These are phyloP conservation scores for Gaertneriomyces sp. DNA, from an alignment of 192 early-diverging fungal species.

Conservation along the genomic window DNA sequence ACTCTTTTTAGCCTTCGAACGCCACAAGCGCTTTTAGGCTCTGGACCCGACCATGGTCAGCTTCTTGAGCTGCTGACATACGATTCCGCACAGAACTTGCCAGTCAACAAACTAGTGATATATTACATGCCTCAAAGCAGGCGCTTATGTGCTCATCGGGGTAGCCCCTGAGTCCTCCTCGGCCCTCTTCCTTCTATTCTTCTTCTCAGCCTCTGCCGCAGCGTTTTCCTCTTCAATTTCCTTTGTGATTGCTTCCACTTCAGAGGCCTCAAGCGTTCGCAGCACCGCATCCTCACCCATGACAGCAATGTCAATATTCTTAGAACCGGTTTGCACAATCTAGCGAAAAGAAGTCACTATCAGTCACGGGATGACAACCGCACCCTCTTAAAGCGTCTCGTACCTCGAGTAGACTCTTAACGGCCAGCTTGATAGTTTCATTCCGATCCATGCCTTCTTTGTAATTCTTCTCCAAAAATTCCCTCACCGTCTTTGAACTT, in stretches of 20 bases:
- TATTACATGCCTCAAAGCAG: no score
- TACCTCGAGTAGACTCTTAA: conserved; percentile 88
- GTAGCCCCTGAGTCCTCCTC: not conserved
- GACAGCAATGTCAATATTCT: conserved; percentile 97
- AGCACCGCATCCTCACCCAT: conserved; percentile 75
- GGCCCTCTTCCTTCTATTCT: conserved; percentile 29
- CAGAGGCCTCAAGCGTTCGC: conserved; percentile 64
- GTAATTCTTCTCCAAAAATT: conserved; percentile 98
- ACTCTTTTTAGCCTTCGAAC: no score
- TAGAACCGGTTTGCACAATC: conserved; percentile 98
- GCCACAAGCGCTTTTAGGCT: no score
- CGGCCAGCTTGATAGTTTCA: conserved; percentile 84
- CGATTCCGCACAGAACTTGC: no score
- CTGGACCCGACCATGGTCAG: no score
- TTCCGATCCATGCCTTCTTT: conserved; percentile 75
- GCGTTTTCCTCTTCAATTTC: conserved; percentile 89
- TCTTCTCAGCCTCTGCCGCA: conserved; percentile 61
- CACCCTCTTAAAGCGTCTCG: not conserved
- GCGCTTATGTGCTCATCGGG: conserved; percentile 2
- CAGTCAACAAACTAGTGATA: no score
- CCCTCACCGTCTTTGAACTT: conserved; percentile 94
- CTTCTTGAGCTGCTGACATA: no score
- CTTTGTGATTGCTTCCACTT: conserved; percentile 70
- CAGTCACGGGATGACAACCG: not conserved
- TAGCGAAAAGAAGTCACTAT: conserved; percentile 15